A percentile compares a stretch with the other conserved stretches of the same genome.
These are phyloP conservation scores for Amanita pseudoporphyria DNA, from an alignment of 768 basidiomycete genomes.

Conservation along the genomic window DNA sequence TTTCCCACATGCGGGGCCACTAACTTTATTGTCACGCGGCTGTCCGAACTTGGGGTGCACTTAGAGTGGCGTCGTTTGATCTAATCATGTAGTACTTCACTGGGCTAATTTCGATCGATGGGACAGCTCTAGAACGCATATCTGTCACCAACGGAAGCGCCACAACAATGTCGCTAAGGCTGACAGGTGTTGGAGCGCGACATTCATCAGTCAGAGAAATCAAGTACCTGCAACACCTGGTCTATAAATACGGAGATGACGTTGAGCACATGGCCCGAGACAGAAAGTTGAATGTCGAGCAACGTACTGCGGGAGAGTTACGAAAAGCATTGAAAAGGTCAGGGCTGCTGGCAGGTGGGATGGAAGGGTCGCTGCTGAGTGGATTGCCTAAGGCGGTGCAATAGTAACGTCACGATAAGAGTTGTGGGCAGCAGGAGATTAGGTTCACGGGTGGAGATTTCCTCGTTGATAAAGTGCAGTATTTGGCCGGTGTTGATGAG, in stretches of 20 bases:
- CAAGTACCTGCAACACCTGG: slow-evolving; percentile 54
- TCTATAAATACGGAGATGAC: slow-evolving; percentile 63
- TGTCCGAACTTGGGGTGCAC: too few relatives aligned
- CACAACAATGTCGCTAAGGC: slow-evolving; percentile 26
- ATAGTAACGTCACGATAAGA: slow-evolving; percentile 6
- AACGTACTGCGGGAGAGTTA: slow-evolving; percentile 78
- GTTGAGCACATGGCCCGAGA: slow-evolving; percentile 72
- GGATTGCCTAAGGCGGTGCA: slow-evolving; percentile 7
- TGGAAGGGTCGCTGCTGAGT: slow-evolving; percentile 2
- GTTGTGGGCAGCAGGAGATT: slow-evolving; percentile 23
- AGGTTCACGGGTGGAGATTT: slow-evolving; percentile 17
- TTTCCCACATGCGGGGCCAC: too few relatives aligned
- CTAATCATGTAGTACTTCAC: not conserved
- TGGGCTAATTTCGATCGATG: slow-evolving; percentile 3
- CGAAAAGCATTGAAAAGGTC: slow-evolving; percentile 50
- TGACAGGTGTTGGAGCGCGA: slow-evolving; percentile 39
- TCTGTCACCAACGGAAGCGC: slow-evolving; percentile 22
- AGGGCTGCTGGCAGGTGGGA: slow-evolving; percentile 23
- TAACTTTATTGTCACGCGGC: too few relatives aligned
- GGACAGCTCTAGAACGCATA: slow-evolving; percentile 55
- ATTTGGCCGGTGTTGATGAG: not conserved
- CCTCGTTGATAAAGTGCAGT: not conserved
- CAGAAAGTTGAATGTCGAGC: slow-evolving; percentile 68
- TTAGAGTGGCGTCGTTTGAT: not conserved
- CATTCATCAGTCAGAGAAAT: slow-evolving; percentile 63